phyloP scores from a whole-genome alignment of 352 stramenopile genomes.

The Pythium dissimile region DNA sequence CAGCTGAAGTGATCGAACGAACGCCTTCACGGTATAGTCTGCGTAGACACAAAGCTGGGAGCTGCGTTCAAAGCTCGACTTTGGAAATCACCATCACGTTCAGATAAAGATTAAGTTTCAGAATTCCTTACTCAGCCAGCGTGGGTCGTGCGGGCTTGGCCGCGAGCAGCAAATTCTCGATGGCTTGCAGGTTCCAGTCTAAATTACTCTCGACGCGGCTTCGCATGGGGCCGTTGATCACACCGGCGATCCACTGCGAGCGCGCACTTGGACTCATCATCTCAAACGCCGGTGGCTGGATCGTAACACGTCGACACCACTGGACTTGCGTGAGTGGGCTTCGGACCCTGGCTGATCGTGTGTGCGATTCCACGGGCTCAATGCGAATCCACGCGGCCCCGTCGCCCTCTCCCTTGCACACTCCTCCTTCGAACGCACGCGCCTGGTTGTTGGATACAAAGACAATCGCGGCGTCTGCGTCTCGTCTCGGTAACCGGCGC shows the following conservation, averaged over 20 bases:
- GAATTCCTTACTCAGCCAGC: not conserved
- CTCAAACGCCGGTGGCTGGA: not conserved
- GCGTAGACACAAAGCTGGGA: no score
- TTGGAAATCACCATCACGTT: no score
- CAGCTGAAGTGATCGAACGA: no score
- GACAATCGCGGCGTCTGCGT: not conserved
- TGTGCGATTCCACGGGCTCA: not conserved
- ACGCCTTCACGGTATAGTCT: no score
- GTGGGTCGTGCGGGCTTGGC: not conserved
- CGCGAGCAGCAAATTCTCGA: constrained; percentile 7
- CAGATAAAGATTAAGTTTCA: no score
- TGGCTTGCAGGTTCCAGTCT: constrained; percentile 12
- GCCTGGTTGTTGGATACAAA: constrained; percentile 4
- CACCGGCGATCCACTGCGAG: not conserved
- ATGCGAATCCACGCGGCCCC: constrained; percentile 11
- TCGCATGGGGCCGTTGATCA: constrained; percentile 8
- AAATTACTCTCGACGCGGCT: constrained; percentile 10
- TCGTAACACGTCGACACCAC: not conserved
- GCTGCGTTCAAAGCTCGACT: no score
- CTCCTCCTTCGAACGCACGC: not conserved
- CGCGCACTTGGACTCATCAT: not conserved
- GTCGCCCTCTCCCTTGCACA: not conserved
- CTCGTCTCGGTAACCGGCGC: not conserved
- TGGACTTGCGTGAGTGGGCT: constrained; percentile 7
- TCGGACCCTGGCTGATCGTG: not conserved